These are phyloP conservation scores for Lepiota brunneoincarnata DNA, from an alignment of 768 basidiomycete species.

Conservation along the genomic window DNA sequence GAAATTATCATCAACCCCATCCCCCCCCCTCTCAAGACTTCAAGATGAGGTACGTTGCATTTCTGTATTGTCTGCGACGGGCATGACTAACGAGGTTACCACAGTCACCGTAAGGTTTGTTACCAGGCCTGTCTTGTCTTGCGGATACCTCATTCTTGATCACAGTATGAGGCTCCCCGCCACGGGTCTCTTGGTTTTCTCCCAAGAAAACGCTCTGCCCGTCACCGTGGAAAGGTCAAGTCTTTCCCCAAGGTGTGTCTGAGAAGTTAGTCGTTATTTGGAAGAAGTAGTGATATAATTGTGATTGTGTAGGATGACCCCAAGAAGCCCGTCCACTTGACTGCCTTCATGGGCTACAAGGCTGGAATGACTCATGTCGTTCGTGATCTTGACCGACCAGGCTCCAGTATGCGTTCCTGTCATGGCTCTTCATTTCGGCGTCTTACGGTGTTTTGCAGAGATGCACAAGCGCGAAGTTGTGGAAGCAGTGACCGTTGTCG, in stretches of 20 bases:
- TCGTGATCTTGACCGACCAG: conserved; percentile 98
- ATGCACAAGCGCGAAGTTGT: conserved; percentile 99
- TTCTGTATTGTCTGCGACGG: neutral
- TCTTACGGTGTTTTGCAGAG: conserved; percentile 49
- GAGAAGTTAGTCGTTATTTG: neutral
- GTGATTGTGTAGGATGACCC: conserved; percentile 79
- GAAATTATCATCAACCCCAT: conserved; percentile 28
- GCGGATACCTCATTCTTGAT: conserved; percentile 12
- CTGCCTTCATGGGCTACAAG: conserved; percentile 99
- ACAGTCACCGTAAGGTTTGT: conserved; percentile 85
- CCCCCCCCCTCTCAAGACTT: conserved; percentile 38
- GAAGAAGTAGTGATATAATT: conserved; percentile 9
- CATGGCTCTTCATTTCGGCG: neutral
- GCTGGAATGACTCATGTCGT: conserved; percentile 99
- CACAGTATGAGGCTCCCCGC: conserved; percentile 95
- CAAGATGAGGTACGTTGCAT: conserved; percentile 62
- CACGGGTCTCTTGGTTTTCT: conserved; percentile 98
- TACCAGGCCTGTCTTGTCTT: neutral
- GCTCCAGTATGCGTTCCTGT: conserved; percentile 77
- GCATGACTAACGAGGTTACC: conserved; percentile 13
- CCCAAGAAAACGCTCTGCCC: conserved; percentile 93
- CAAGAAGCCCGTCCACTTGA: conserved; percentile 98
- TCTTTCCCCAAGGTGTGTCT: conserved; percentile 90
- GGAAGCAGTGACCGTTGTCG: conserved; percentile 93
- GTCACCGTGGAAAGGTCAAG: conserved; percentile 99